phyloP scores from a whole-genome alignment of 2,329 filamentous ascomycete genomes.

The Fusarium sp. region DNA sequence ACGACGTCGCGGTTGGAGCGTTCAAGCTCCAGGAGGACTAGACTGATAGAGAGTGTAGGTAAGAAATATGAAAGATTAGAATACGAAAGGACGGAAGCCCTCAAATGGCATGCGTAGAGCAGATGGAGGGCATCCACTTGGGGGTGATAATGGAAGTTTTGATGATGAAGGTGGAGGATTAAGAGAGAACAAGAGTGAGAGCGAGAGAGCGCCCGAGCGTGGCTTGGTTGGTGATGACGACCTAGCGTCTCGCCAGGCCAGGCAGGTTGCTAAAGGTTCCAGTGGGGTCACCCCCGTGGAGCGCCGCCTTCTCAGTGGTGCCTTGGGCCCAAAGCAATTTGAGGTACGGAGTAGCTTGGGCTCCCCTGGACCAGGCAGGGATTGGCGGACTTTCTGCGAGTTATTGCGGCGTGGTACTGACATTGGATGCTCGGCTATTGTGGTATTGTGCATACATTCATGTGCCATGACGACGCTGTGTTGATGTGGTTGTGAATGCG shows the following conservation, averaged over 20 bases:
- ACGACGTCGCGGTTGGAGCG: slow-evolving; percentile 17
- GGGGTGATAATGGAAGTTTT: slow-evolving; percentile 1
- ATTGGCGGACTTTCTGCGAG: slow-evolving; percentile 20
- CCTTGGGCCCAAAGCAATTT: slow-evolving; percentile 31
- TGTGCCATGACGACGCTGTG: slow-evolving; percentile 1
- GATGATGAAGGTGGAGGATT: slow-evolving; percentile 30
- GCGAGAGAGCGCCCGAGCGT: slow-evolving; percentile 4
- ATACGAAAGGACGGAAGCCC: slow-evolving; percentile 32
- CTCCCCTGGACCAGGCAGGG: slow-evolving; percentile 23
- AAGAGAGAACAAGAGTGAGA: slow-evolving; percentile 11
- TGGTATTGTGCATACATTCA: slow-evolving; percentile 19
- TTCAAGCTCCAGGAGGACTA: slow-evolving; percentile 16
- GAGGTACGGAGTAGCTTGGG: slow-evolving; percentile 31
- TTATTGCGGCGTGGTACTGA: neutral
- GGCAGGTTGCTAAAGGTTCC: slow-evolving; percentile 26
- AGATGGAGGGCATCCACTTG: slow-evolving; percentile 29
- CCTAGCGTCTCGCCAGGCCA: slow-evolving; percentile 4
- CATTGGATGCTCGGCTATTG: slow-evolving; percentile 8
- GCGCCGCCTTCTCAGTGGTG: slow-evolving; percentile 7
- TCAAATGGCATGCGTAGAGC: slow-evolving; percentile 23
- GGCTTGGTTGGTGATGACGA: slow-evolving; percentile 36
- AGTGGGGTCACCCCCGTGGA: slow-evolving; percentile 30
- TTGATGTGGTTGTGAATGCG: neutral
- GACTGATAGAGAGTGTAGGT: slow-evolving; percentile 17
- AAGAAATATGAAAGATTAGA: slow-evolving; percentile 32